These are phyloP conservation scores for Amanita subjunquillea DNA, from an alignment of 768 basidiomycete species.

Conservation along the genomic window DNA sequence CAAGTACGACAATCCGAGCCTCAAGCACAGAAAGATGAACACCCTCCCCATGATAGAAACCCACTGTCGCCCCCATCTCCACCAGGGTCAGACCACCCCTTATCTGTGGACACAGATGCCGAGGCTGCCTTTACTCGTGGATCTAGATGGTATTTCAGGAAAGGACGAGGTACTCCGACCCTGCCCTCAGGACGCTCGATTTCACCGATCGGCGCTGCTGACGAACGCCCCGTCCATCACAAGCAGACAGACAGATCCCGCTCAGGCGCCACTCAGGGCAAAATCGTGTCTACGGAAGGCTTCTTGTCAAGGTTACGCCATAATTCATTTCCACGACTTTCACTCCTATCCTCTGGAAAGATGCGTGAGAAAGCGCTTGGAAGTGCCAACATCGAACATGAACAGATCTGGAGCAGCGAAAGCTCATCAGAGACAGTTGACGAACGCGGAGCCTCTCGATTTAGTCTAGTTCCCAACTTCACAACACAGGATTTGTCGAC, in stretches of 20 bases:
- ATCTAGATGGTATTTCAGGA: constrained; percentile 44
- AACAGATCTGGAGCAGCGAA: constrained; percentile 47
- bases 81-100: constrained; percentile 38
- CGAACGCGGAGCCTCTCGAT: background rate
- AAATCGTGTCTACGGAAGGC: constrained; percentile 14
- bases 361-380: constrained; percentile 12
- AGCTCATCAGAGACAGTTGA: constrained; percentile 35
- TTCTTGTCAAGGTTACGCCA: constrained; percentile 34
- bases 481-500: background rate
- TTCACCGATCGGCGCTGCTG: background rate
- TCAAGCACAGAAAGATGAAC: constrained; percentile 10
- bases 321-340: constrained; percentile 33
- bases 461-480: background rate
- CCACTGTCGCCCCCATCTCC: constrained; percentile 19
- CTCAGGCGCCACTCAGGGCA: constrained; percentile 2
- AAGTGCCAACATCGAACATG: constrained; percentile 19
- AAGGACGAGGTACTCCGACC: constrained; percentile 28
- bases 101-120: constrained; percentile 73
- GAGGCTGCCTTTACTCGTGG: constrained; percentile 60
- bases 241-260: constrained; percentile 2
- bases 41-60: constrained; percentile 7
- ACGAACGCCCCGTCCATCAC: background rate
- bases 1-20: constrained; percentile 9
- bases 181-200: constrained; percentile 9
- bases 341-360: constrained; percentile 22